These are phyloP conservation scores for Nannizziopsis barbatae DNA, from an alignment of 2,329 filamentous ascomycete species.

Conservation along the genomic window DNA sequence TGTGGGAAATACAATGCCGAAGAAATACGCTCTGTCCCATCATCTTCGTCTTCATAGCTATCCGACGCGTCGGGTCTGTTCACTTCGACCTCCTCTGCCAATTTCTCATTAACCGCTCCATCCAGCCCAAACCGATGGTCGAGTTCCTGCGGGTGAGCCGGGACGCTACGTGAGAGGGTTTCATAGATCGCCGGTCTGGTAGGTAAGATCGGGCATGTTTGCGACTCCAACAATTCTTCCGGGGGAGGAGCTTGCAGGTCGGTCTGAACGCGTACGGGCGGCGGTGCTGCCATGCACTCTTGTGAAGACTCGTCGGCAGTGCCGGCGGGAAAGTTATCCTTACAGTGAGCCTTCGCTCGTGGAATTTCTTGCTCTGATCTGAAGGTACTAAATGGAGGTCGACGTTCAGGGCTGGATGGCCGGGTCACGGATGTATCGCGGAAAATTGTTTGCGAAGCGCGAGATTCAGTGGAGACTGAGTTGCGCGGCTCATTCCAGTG, in stretches of 20 bases:
- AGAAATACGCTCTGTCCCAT: conserved; percentile 52
- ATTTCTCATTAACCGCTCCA: background rate
- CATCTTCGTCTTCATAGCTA: conserved; percentile 31
- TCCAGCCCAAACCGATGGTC: background rate
- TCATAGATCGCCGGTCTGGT: conserved; percentile 1
- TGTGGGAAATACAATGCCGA: conserved; percentile 56
- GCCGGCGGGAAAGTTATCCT: background rate
- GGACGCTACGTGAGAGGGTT: conserved; percentile 1
- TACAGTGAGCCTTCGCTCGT: background rate
- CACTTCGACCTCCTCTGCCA: background rate
- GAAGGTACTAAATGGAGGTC: conserved; percentile 1
- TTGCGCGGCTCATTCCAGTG: conserved; percentile 6
- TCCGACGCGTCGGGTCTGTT: conserved; percentile 2
- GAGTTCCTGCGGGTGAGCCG: background rate
- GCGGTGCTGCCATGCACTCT: background rate
- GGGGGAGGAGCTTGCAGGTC: conserved; percentile 1
- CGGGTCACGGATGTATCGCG: conserved; percentile 1
- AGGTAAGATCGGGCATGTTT: conserved; percentile 1
- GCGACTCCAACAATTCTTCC: background rate
- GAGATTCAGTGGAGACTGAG: background rate
- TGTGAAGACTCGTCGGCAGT: background rate
- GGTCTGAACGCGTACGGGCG: conserved; percentile 3
- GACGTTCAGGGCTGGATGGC: conserved; percentile 6
- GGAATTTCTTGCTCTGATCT: conserved; percentile 4
- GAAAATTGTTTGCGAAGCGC: background rate